A percentile compares a stretch with the other conserved stretches of the same genome.
phyloP scores from a whole-genome alignment of 2,329 filamentous ascomycete genomes.

The Sclerotinia minor region DNA sequence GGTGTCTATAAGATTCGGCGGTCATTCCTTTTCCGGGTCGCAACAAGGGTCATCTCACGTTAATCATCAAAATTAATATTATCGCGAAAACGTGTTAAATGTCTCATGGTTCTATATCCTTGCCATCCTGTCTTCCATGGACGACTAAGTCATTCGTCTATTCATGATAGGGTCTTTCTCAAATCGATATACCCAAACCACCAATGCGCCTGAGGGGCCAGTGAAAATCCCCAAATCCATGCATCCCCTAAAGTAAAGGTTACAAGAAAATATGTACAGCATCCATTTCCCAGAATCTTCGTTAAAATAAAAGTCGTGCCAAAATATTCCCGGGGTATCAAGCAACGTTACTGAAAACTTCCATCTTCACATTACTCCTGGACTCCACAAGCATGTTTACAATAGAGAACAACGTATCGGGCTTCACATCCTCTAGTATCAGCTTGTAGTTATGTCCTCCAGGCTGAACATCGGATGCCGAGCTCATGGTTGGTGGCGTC shows the following conservation, averaged over 20 bases:
- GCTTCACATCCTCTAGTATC: slow-evolving; percentile 21
- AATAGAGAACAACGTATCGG: slow-evolving; percentile 16
- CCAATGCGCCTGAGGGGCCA: slow-evolving; percentile 7
- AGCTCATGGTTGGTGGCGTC: slow-evolving; percentile 16
- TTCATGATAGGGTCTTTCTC: slow-evolving; percentile 4
- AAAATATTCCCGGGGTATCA: slow-evolving; percentile 8
- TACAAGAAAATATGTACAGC: slow-evolving; percentile 4
- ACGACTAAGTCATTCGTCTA: slow-evolving; percentile 8
- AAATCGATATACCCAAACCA: slow-evolving; percentile 3
- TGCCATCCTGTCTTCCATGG: neutral
- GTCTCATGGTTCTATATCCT: slow-evolving; percentile 13
- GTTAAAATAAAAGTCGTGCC: neutral
- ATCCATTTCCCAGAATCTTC: slow-evolving; percentile 3
- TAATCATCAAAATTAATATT: neutral
- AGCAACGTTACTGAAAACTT: slow-evolving; percentile 22
- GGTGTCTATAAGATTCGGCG: neutral
- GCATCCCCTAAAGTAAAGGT: neutral
- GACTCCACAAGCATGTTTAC: slow-evolving; percentile 22
- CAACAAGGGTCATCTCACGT: slow-evolving; percentile 1
- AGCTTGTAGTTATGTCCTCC: slow-evolving; percentile 16
- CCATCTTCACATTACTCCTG: slow-evolving; percentile 22
- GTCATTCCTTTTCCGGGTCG: neutral
- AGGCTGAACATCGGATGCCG: slow-evolving; percentile 7
- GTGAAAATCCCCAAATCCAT: slow-evolving; percentile 6
- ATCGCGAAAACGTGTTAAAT: neutral